Conservation (phyloP, 106 monocot genomes). For the Acanthochlamys bracteata region DNA sequence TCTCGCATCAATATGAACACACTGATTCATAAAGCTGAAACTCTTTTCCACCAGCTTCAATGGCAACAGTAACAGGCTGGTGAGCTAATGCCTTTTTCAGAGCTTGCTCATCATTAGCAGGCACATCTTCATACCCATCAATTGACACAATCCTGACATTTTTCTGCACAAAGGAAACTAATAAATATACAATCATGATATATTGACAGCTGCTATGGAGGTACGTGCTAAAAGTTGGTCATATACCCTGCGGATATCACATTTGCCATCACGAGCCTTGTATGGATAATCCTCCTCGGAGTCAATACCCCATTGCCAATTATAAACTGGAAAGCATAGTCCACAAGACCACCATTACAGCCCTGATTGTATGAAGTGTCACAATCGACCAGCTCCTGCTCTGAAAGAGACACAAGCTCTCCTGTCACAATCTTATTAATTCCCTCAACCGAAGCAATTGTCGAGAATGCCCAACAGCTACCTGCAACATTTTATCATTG, state of each 20-base stretch:
- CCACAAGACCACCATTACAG: conserved; percentile 15
- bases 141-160: conserved; percentile 34
- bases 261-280: not conserved
- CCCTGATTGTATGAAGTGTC: conserved; percentile 7
- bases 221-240: not conserved
- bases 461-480: conserved; percentile 17
- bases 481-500: conserved; percentile 4
- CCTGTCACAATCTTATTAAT: conserved; percentile 18
- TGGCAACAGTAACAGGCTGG: conserved; percentile 37
- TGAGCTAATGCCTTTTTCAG: conserved; percentile 34
- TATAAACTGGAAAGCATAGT: conserved; percentile 15
- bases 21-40: conserved; percentile 45
- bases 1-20: not conserved
- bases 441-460: conserved; percentile 11
- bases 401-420: conserved; percentile 10
- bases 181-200: not conserved
- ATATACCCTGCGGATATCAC: conserved; percentile 5
- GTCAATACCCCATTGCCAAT: conserved; percentile 19
- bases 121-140: conserved; percentile 44
- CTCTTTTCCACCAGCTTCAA: conserved; percentile 33
- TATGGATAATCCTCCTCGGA: conserved; percentile 17
- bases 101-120: conserved; percentile 30
- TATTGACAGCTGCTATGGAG: not conserved
- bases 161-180: conserved; percentile 11
- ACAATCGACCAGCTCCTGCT: conserved; percentile 18